Evolutionary conservation across 805 yeast genomes (phyloP).

Genomic region (Yarrowia bubula): DNA sequence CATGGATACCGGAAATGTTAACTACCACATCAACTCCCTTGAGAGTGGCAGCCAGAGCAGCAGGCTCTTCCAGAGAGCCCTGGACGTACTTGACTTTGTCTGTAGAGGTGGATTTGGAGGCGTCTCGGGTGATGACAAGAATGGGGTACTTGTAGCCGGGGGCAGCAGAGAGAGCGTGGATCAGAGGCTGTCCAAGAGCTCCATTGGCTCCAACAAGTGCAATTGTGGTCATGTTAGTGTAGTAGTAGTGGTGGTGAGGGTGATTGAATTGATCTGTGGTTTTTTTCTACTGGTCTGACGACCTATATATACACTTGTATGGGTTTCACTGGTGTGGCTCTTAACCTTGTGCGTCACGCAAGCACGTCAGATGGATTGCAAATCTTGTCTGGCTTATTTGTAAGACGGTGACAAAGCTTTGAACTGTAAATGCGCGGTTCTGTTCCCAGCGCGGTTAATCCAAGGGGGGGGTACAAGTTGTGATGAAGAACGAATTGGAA

Average conservation of each 20-base stretch:
- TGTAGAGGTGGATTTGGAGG: slow-evolving; percentile 38
- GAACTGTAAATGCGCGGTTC: no score
- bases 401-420: no score
- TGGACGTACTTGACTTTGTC: slow-evolving; percentile 26
- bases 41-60: slow-evolving; percentile 37
- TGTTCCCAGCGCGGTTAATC: no score
- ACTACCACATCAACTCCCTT: slow-evolving; percentile 52
- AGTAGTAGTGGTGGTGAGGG: not conserved
- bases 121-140: slow-evolving; percentile 50
- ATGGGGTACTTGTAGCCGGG: slow-evolving; percentile 52
- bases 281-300: no score
- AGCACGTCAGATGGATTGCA: not conserved
- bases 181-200: slow-evolving; percentile 48
- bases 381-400: not conserved
- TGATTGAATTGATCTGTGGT: not conserved
- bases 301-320: not conserved
- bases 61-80: slow-evolving; percentile 29
- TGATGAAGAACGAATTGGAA: not conserved
- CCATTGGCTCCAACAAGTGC: slow-evolving; percentile 59
- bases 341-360: not conserved
- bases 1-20: slow-evolving; percentile 44
- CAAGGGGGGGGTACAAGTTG: no score
- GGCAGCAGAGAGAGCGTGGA: slow-evolving; percentile 47
- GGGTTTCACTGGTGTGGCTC: not conserved
- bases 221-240: slow-evolving; percentile 40